These are phyloP conservation scores for Myriangium duriaei DNA, from an alignment of 2,329 filamentous ascomycete species.

Conservation along the genomic window DNA sequence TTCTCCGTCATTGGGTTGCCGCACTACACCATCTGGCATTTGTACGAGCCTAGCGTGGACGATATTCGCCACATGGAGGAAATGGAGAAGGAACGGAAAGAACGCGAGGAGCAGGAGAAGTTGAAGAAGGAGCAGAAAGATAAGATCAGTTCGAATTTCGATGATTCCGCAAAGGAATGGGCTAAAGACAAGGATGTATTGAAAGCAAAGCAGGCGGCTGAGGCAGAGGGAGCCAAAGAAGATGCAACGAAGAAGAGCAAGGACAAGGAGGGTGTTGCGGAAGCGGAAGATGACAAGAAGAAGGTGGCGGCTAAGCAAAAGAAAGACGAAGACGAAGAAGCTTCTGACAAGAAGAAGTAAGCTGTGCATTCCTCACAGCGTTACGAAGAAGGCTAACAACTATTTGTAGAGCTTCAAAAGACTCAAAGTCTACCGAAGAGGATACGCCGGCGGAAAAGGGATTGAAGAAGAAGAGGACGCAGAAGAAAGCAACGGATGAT, in stretches of 20 bases:
- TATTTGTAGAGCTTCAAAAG: no score
- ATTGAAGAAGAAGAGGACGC: no score
- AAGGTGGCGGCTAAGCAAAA: slow-evolving; percentile 10
- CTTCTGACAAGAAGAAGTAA: slow-evolving; percentile 7
- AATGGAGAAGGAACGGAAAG: slow-evolving; percentile 80
- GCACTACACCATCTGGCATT: slow-evolving; percentile 98
- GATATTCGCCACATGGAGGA: slow-evolving; percentile 98
- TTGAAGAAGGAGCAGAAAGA: slow-evolving; percentile 59
- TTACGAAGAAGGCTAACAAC: slow-evolving; percentile 9
- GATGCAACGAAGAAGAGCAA: slow-evolving; percentile 29
- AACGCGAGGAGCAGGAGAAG: slow-evolving; percentile 67
- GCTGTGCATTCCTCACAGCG: not conserved
- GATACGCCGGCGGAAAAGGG: slow-evolving; percentile 2
- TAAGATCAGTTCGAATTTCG: slow-evolving; percentile 70
- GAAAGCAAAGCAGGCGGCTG: slow-evolving; percentile 46
- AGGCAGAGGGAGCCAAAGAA: slow-evolving; percentile 29
- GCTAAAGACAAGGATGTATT: slow-evolving; percentile 80
- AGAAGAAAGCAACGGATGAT: no score
- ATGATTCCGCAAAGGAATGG: slow-evolving; percentile 70
- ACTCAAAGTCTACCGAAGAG: slow-evolving; percentile 9
- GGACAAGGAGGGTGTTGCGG: slow-evolving; percentile 15
- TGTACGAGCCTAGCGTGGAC: slow-evolving; percentile 97
- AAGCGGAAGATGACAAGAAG: slow-evolving; percentile 16
- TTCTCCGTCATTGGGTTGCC: slow-evolving; percentile 91
- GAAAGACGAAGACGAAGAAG: slow-evolving; percentile 10